Conservation (phyloP, 2,329 filamentous ascomycete genomes). For the Cordyceps pruinosa region DNA sequence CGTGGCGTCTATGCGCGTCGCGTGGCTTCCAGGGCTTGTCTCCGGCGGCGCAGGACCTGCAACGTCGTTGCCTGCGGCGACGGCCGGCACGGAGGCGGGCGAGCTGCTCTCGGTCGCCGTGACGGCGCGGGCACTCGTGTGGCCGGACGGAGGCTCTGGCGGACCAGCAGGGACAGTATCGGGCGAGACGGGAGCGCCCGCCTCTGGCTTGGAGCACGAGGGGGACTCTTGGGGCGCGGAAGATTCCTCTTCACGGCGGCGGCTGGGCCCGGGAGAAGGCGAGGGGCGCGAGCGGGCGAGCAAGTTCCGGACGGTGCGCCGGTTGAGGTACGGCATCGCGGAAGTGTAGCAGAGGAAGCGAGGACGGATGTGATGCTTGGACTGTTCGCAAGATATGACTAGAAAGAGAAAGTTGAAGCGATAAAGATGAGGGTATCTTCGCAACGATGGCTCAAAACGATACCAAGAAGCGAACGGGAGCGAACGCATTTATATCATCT, state of each 20-base stretch:
- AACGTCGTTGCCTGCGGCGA: not conserved
- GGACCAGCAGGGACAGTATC: not conserved
- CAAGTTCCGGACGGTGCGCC: slow-evolving; percentile 1
- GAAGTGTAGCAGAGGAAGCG: not conserved
- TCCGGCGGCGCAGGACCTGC: not conserved
- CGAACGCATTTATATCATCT: not conserved
- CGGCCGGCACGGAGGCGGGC: not conserved
- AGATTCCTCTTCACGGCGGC: not conserved
- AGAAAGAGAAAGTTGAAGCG: not conserved
- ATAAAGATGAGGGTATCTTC: not conserved
- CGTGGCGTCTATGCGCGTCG: not conserved
- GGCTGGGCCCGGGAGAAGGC: not conserved
- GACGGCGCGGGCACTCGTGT: not conserved
- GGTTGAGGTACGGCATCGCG: slow-evolving; percentile 7
- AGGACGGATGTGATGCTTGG: not conserved
- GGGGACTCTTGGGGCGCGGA: not conserved
- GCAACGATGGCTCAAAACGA: not conserved
- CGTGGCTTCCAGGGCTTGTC: not conserved
- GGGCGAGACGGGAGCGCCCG: not conserved
- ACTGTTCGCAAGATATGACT: not conserved
- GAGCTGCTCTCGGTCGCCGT: not conserved
- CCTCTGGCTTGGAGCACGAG: not conserved
- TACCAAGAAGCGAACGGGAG: not conserved
- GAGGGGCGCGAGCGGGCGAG: not conserved
- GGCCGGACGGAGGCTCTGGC: not conserved